Evolutionary conservation across 371 early-diverging fungal genomes (phyloP).

Genomic region (Saksenaea vasiformis): DNA sequence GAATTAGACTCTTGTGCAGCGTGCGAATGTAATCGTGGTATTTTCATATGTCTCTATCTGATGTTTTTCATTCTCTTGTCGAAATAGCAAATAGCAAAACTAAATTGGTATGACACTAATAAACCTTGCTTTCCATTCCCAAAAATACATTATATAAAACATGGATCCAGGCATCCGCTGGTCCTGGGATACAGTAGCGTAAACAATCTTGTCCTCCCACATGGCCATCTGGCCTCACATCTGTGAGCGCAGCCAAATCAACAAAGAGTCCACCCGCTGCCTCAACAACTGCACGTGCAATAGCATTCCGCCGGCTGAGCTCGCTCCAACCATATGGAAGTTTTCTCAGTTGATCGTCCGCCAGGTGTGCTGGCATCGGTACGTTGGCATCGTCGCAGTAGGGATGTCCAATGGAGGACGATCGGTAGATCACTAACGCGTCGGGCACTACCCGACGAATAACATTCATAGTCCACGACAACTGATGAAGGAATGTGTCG

Average conservation of each 20-base stretch:
- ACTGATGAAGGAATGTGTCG: constrained; percentile 37
- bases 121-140: constrained; percentile 15
- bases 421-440: constrained; percentile 55
- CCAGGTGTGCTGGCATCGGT: constrained; percentile 33
- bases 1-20: constrained; percentile 68
- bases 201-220: constrained; percentile 62
- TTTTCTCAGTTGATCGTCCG: constrained; percentile 35
- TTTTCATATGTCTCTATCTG: constrained; percentile 71
- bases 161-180: constrained; percentile 55
- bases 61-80: constrained; percentile 81
- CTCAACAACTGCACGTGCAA: constrained; percentile 58
- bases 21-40: constrained; percentile 59
- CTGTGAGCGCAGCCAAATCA: constrained; percentile 56
- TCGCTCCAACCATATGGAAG: constrained; percentile 61
- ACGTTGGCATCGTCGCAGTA: constrained; percentile 41
- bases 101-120: neutral
- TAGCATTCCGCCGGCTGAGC: constrained; percentile 52
- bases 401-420: constrained; percentile 51
- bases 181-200: constrained; percentile 69
- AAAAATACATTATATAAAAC: constrained; percentile 52
- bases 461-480: constrained; percentile 47
- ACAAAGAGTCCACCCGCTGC: constrained; percentile 61
- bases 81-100: neutral
- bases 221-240: constrained; percentile 60
- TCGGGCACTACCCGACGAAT: constrained; percentile 45